These are phyloP conservation scores for Naematelia aurantialba DNA, from an alignment of 768 basidiomycete genomes.

Conservation along the genomic window DNA sequence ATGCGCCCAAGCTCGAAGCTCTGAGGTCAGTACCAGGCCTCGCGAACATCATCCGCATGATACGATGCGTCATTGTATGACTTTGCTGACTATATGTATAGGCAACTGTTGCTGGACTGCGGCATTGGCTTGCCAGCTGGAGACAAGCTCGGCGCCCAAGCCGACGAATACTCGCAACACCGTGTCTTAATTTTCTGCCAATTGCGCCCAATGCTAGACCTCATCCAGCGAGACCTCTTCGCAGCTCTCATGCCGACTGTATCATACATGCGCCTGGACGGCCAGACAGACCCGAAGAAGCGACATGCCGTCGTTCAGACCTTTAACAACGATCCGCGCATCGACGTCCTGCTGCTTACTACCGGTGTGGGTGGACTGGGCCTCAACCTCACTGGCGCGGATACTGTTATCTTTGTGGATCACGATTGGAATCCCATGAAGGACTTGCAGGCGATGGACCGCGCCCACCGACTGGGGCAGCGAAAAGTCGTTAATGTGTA, in stretches of 20 bases:
- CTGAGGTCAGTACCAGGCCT: conserved; percentile 67
- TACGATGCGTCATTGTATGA: not conserved
- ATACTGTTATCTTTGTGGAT: conserved; percentile 98
- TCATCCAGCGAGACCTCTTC: conserved; percentile 92
- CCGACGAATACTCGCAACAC: conserved; percentile 70
- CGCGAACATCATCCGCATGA: not conserved
- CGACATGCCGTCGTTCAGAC: conserved; percentile 96
- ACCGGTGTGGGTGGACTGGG: conserved; percentile 97
- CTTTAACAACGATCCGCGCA: conserved; percentile 95
- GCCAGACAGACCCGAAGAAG: conserved; percentile 83
- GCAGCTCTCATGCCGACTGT: conserved; percentile 87
- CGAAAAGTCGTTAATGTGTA: conserved; percentile 99
- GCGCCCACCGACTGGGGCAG: conserved; percentile 95
- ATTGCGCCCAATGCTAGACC: conserved; percentile 98
- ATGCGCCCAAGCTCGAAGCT: conserved; percentile 91
- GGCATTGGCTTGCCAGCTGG: conserved; percentile 71
- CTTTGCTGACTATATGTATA: conserved; percentile 49
- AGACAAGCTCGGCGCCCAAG: conserved; percentile 63
- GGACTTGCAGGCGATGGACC: conserved; percentile 98
- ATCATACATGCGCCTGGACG: conserved; percentile 97
- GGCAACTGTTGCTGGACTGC: conserved; percentile 90
- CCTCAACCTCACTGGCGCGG: conserved; percentile 91
- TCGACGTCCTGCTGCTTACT: conserved; percentile 90
- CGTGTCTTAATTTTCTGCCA: conserved; percentile 99
- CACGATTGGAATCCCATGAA: conserved; percentile 99